Evolutionary conservation across 2,329 filamentous ascomycete genomes (phyloP).

Genomic region (Albifimbria verrucaria): DNA sequence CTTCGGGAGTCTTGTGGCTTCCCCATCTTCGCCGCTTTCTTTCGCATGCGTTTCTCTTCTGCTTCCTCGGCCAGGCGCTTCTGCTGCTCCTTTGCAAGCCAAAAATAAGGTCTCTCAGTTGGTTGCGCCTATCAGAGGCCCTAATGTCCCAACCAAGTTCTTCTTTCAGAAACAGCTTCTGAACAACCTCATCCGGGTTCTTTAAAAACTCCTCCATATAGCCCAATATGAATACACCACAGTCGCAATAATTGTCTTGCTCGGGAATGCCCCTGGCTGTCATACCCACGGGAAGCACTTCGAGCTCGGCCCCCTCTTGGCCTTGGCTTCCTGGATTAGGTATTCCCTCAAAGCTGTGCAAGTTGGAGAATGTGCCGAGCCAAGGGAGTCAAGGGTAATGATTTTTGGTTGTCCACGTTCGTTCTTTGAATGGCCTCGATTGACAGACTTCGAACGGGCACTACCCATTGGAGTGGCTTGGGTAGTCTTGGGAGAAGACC

Average conservation of each 20-base stretch:
- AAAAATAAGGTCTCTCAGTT: conserved; percentile 66
- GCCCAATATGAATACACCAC: conserved; percentile 79
- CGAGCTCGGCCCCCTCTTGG: conserved; percentile 49
- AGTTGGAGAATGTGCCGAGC: conserved; percentile 59
- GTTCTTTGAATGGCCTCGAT: background rate
- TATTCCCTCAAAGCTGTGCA: conserved; percentile 72
- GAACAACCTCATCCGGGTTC: conserved; percentile 67
- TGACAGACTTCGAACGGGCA: background rate
- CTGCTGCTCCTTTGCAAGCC: conserved; percentile 58
- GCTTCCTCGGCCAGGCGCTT: conserved; percentile 34
- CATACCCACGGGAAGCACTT: conserved; percentile 43
- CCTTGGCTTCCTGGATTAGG: conserved; percentile 66
- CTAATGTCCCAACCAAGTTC: conserved; percentile 50
- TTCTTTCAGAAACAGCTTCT: conserved; percentile 62
- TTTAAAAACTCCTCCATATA: conserved; percentile 82
- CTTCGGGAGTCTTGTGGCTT: conserved; percentile 1
- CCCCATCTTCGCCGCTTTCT: conserved; percentile 24
- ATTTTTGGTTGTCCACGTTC: conserved; percentile 57
- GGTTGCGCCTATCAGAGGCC: conserved; percentile 55
- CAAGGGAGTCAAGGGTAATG: conserved; percentile 84
- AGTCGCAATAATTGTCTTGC: conserved; percentile 85
- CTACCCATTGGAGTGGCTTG: background rate
- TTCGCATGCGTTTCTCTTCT: conserved; percentile 28
- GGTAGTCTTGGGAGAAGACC: background rate
- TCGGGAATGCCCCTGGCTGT: conserved; percentile 72